A percentile compares a stretch with the other conserved stretches of the same genome.
Evolutionary conservation across 2,329 filamentous ascomycete genomes (phyloP).

Genomic region (Lachnellula subtilissima): DNA sequence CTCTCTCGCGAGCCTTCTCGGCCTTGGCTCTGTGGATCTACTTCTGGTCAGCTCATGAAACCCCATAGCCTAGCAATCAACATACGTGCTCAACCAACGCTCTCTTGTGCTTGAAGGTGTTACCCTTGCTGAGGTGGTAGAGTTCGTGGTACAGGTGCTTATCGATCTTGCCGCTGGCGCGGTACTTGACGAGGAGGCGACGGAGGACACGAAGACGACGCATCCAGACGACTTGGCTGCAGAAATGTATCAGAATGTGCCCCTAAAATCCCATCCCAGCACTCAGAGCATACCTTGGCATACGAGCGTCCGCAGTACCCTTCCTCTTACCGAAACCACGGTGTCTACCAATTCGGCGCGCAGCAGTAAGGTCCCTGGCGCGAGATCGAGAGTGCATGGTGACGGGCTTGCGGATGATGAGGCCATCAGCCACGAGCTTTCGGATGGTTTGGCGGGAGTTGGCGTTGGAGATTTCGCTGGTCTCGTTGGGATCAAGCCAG

Average conservation of each 20-base stretch:
- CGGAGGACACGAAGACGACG: constrained; percentile 98
- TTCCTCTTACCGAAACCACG: constrained; percentile 99
- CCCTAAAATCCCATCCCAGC: constrained; percentile 26
- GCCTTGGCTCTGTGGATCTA: constrained; percentile 99
- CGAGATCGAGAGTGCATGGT: constrained; percentile 99
- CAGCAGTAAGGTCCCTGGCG: constrained; percentile 89
- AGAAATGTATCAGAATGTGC: constrained; percentile 29
- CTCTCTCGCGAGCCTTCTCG: constrained; percentile 93
- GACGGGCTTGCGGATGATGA: constrained; percentile 99
- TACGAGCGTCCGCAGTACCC: constrained; percentile 99
- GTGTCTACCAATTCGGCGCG: constrained; percentile 93
- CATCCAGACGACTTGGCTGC: constrained; percentile 98
- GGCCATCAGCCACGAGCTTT: constrained; percentile 99
- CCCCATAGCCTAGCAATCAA: constrained; percentile 34
- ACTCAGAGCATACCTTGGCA: constrained; percentile 73
- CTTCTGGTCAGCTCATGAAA: constrained; percentile 13
- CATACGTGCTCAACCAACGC: constrained; percentile 99
- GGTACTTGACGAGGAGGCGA: constrained; percentile 99
- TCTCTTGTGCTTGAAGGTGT: constrained; percentile 99
- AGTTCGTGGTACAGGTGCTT: constrained; percentile 99
- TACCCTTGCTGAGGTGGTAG: constrained; percentile 99
- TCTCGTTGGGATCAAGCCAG: constrained; percentile 99
- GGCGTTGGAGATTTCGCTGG: constrained; percentile 99
- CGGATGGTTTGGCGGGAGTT: constrained; percentile 99
- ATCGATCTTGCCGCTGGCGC: constrained; percentile 99